Conservation (phyloP, 1,284 basidiomycete genomes). For the Cryptococcus deneoformans region DNA sequence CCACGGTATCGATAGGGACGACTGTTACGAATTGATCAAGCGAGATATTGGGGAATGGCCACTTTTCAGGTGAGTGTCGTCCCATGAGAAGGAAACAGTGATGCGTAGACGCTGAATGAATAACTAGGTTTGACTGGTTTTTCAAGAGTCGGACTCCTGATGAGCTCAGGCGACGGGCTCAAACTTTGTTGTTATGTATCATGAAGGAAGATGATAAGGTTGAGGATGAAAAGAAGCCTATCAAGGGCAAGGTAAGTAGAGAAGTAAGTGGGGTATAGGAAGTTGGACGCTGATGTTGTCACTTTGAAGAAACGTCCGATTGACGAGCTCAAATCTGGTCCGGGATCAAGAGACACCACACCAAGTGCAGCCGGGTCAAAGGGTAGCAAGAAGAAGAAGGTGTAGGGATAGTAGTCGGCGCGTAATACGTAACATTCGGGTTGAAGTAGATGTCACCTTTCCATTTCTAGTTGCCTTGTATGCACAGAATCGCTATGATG, state of each 20-base stretch:
- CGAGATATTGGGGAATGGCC: constrained; percentile 94
- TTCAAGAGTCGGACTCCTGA: constrained; percentile 92
- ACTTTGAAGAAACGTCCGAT: constrained; percentile 48
- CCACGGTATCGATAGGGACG: constrained; percentile 88
- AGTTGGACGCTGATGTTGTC: neutral
- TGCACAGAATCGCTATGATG: neutral
- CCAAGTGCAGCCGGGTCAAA: constrained; percentile 22
- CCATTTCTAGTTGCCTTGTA: neutral
- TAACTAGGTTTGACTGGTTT: constrained; percentile 87
- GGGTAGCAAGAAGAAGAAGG: constrained; percentile 2
- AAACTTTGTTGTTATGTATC: constrained; percentile 84
- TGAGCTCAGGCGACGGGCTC: constrained; percentile 86
- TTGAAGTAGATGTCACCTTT: neutral
- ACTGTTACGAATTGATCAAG: constrained; percentile 95
- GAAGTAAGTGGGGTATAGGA: neutral
- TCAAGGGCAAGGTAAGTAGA: constrained; percentile 41
- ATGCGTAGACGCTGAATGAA: too few relatives aligned
- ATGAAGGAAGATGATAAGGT: constrained; percentile 78
- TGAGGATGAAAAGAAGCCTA: constrained; percentile 44
- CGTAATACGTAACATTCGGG: neutral
- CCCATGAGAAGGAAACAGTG: too few relatives aligned
- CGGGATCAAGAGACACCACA: constrained; percentile 40
- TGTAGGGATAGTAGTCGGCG: neutral
- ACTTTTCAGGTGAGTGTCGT: constrained; percentile 64
- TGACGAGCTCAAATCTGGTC: constrained; percentile 48